Percentiles rank a stretch among this genome's conserved stretches.
Evolutionary conservation across 768 basidiomycete genomes (phyloP).

Genomic region (Coprinopsis marcescibilis): DNA sequence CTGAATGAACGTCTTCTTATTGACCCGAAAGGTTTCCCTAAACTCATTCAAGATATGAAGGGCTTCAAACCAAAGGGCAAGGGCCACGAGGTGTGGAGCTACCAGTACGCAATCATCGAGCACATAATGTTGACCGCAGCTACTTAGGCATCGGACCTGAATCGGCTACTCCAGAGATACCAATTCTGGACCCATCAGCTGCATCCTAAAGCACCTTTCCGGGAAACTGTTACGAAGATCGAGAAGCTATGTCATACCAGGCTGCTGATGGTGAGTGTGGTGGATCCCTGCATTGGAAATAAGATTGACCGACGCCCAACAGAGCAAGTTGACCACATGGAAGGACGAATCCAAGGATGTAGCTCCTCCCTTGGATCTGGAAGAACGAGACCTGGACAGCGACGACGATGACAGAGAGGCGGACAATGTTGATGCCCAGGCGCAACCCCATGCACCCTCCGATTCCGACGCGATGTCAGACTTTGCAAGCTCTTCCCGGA

Average conservation of each 20-base stretch:
- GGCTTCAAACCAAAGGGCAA: constrained; percentile 81
- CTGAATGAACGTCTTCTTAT: constrained; percentile 76
- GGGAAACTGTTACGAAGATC: constrained; percentile 77
- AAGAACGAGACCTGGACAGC: constrained; percentile 11
- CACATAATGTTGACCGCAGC: not conserved
- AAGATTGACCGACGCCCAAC: not conserved
- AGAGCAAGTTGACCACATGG: constrained; percentile 76
- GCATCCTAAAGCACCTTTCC: constrained; percentile 85
- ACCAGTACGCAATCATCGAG: not conserved
- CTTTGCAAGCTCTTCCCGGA: constrained; percentile 16
- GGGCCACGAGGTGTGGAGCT: constrained; percentile 72
- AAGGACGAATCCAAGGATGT: constrained; percentile 55
- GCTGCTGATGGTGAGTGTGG: constrained; percentile 69
- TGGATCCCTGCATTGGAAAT: not conserved
- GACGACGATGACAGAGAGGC: constrained; percentile 14
- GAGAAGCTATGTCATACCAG: constrained; percentile 87
- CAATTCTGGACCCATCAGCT: constrained; percentile 94
- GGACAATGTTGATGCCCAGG: constrained; percentile 5
- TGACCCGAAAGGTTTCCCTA: constrained; percentile 71
- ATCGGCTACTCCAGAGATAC: constrained; percentile 74
- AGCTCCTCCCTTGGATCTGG: constrained; percentile 14
- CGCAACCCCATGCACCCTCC: not conserved
- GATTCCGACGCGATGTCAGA: not conserved
- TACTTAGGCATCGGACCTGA: constrained; percentile 70
- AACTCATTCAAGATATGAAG: constrained; percentile 70